Base-by-base conservation (phyloP, 306 rosid species). In the Citrullus mucosospermus region DNA sequence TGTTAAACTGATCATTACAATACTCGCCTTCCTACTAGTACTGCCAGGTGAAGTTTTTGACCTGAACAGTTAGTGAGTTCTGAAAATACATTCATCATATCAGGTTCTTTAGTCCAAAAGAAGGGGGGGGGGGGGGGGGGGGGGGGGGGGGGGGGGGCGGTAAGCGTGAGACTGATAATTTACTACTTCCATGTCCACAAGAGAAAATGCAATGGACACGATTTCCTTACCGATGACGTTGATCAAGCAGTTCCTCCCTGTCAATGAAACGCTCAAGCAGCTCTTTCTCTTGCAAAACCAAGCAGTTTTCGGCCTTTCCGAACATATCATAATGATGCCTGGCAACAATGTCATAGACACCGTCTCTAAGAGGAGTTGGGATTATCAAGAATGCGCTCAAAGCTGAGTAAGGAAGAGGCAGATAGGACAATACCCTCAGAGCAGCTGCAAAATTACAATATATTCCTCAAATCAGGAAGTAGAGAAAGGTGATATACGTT, bases 181-280 rank as follows among this genome's bases (percentile, higher is more conserved):
- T 70, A 43, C 76, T 12, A 44, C 15, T 67, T 70, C 38, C 54
- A 70, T 46, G 56, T 11, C 55, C 55, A 20, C 1, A n/a, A 44
- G 51, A 67, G 53, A 17, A 22, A 43, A 68, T 43, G 53, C 28
- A 41, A 68, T 68, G 75, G 18, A 66, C 50, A 38, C 1, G 22
- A 17, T 3, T 66, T 38, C 34, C 32, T 39, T 79, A 84, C 80
- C 71, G 78, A 66, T 65, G 25, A 70, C 43, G 60, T 30, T 28
- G 80, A 50, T 74, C 56, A 83, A 85, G 78, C 67, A 93, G 38
- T 84, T 93, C 98, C 22, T 93, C 95, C 78, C 93, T 87, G 51
- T 93, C 98, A 28, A 93, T 87, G 88, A 93, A 93, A 78, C 93
- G 98, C 59, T 89, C 96, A 18, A 91, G 91, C 79, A 93, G 80